Evolutionary conservation across 116 monocot species (phyloP).

Genomic region (Iris pallida): DNA sequence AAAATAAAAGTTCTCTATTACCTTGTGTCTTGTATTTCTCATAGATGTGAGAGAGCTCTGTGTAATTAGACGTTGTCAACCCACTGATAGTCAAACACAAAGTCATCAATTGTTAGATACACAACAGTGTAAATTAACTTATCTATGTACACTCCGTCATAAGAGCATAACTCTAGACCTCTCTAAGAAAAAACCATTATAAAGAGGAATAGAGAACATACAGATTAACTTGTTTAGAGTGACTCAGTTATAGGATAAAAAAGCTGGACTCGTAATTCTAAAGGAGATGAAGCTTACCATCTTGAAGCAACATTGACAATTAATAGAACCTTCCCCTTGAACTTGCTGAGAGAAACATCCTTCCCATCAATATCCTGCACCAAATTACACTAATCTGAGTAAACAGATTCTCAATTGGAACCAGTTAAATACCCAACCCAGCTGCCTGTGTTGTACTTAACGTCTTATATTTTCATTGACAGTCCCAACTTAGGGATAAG

Average conservation of each 20-base stretch:
- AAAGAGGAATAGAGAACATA: background rate
- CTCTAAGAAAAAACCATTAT: too few relatives aligned
- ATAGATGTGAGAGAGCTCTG: slow-evolving; percentile 89
- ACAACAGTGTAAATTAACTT: too few relatives aligned
- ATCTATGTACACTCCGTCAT: background rate
- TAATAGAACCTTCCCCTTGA: slow-evolving; percentile 83
- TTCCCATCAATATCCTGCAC: slow-evolving; percentile 94
- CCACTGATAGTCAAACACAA: slow-evolving; percentile 47
- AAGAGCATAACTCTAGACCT: background rate
- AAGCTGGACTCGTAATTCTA: background rate
- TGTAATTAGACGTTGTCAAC: slow-evolving; percentile 88
- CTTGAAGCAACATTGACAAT: slow-evolving; percentile 98
- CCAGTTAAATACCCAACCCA: background rate
- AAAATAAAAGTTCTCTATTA: slow-evolving; percentile 14
- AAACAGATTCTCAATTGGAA: background rate
- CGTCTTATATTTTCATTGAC: too few relatives aligned
- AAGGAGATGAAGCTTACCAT: slow-evolving; percentile 46
- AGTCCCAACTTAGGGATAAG: too few relatives aligned
- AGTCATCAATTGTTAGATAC: background rate
- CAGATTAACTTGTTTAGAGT: background rate
- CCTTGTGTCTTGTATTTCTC: slow-evolving; percentile 96
- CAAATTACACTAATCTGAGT: background rate
- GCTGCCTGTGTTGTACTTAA: too few relatives aligned
- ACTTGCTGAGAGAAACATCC: slow-evolving; percentile 83
- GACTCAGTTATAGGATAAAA: background rate